Conservation (phyloP, 495 filamentous ascomycete species). For the Penicillium coprophilum region DNA sequence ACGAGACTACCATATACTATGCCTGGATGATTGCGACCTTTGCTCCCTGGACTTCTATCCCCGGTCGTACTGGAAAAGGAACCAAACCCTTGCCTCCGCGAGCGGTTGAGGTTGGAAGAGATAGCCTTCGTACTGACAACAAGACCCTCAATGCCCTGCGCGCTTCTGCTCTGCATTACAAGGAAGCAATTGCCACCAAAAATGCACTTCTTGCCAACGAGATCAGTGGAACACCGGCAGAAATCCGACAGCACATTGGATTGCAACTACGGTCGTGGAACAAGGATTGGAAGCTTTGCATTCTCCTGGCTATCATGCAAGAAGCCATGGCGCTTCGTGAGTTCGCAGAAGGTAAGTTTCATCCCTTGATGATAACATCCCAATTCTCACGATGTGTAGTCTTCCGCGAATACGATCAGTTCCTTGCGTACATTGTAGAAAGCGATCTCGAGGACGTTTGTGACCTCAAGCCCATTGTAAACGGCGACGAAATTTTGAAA, state of each 20-base stretch:
- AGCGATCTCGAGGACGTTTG: conserved; percentile 43
- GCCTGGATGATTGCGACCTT: conserved; percentile 77
- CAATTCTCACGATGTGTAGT: conserved; percentile 28
- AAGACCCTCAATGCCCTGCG: conserved; percentile 66
- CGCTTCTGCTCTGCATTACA: conserved; percentile 57
- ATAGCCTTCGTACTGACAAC: conserved; percentile 78
- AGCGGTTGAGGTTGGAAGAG: conserved; percentile 59
- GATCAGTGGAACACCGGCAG: conserved; percentile 35
- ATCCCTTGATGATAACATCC: neutral
- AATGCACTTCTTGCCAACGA: conserved; percentile 34
- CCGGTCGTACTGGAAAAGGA: conserved; percentile 39
- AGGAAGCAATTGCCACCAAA: conserved; percentile 61
- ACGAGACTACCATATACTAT: conserved; percentile 59
- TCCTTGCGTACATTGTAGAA: conserved; percentile 46
- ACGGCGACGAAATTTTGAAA: conserved; percentile 63
- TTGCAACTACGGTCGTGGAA: conserved; percentile 78
- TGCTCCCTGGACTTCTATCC: conserved; percentile 69
- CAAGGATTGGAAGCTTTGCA: conserved; percentile 71
- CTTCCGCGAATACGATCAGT: conserved; percentile 43
- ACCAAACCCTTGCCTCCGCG: conserved; percentile 48
- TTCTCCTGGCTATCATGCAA: conserved; percentile 66
- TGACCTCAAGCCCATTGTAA: conserved; percentile 58
- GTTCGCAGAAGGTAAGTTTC: conserved; percentile 32
- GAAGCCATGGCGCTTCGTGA: conserved; percentile 54
- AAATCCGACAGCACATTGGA: conserved; percentile 59